Evolutionary conservation across 2,329 filamentous ascomycete species (phyloP), one percentile per base, ranked within the genome.

Genomic region (Aureobasidium sp.): DNA sequence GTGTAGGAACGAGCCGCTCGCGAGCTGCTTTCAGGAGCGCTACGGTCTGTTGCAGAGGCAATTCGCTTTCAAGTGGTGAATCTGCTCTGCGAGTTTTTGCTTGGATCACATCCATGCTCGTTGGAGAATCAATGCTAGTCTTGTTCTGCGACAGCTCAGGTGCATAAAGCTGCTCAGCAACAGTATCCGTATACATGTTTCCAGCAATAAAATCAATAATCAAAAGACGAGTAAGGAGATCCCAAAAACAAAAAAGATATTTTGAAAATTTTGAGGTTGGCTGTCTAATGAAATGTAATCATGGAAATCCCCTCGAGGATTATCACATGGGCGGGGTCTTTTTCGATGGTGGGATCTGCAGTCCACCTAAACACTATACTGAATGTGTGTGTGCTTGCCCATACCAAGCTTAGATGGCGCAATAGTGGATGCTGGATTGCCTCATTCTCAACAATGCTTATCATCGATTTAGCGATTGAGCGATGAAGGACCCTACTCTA

Each of bases 341-440:
- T n/a, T n/a, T n/a, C n/a, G n/a, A 12, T 17, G 7, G 36, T 27
- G 15, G 8, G 52, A 56, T 56, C 52, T 56, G 39, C 52, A 25
- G 39, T n/a, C 11, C 25, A 22, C 44, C 17, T n/a, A 22, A 2
- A 2, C 15, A 36, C 8, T 31, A 7, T 20, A 5, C 7, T 8
- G 14, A 5, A 37, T 20, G 49, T 17, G 39, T 56, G 3, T 20
- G 22, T 25, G n/a, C n/a, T 34, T 20, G 17, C 55, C 42, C 42
- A 58, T 48, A 58, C 25, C 42, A 58, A 37, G 42, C 20, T 20
- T 31, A 14, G 44, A 58, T 58, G 55, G 55, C 42, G 55, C 55
- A 48, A 58, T 58, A 22, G 20, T 25, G 25, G 39, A 29, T 20
- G 41, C 27, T 25, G 15, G 5, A 56, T 55, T 55, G 36, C 51